Conservation (phyloP, 371 early-diverging fungal genomes). For the Mucor velutinosus region DNA sequence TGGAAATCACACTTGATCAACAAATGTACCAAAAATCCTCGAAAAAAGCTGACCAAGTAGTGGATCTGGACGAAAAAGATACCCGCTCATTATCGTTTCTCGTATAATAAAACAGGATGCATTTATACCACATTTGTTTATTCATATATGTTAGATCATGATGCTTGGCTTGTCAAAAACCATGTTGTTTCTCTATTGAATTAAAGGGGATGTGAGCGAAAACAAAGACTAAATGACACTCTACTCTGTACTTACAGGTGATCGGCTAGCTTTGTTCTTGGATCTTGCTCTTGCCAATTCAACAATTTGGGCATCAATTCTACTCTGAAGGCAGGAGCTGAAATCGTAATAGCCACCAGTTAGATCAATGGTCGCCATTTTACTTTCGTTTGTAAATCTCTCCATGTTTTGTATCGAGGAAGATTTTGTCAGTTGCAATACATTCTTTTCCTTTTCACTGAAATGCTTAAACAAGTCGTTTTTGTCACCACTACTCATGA, state of each 20-base stretch:
- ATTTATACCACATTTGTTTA: neutral
- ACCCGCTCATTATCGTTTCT: neutral
- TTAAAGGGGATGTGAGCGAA: neutral
- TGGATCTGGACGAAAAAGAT: neutral
- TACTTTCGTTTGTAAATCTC: neutral
- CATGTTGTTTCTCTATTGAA: conserved; percentile 3
- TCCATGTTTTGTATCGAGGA: neutral
- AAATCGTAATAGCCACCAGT: conserved; percentile 19
- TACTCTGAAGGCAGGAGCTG: conserved; percentile 22
- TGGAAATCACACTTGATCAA: conserved; percentile 70
- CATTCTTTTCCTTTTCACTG: conserved; percentile 9
- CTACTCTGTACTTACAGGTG: conserved; percentile 10
- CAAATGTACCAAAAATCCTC: conserved; percentile 48
- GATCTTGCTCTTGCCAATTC: conserved; percentile 22
- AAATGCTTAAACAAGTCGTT: neutral
- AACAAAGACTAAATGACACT: neutral
- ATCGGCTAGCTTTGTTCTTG: conserved; percentile 8
- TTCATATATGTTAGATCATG: conserved; percentile 12
- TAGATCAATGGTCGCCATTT: conserved; percentile 1
- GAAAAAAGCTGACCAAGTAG: conserved; percentile 8
- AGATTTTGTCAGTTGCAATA: conserved; percentile 5
- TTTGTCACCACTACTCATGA: neutral
- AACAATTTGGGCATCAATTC: conserved; percentile 26
- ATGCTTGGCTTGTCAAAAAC: conserved; percentile 7
- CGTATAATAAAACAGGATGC: neutral